Evolutionary conservation across 2,329 filamentous ascomycete species (phyloP), one percentile per base, ranked within the genome.

Genomic region (Akanthomyces muscarius): DNA sequence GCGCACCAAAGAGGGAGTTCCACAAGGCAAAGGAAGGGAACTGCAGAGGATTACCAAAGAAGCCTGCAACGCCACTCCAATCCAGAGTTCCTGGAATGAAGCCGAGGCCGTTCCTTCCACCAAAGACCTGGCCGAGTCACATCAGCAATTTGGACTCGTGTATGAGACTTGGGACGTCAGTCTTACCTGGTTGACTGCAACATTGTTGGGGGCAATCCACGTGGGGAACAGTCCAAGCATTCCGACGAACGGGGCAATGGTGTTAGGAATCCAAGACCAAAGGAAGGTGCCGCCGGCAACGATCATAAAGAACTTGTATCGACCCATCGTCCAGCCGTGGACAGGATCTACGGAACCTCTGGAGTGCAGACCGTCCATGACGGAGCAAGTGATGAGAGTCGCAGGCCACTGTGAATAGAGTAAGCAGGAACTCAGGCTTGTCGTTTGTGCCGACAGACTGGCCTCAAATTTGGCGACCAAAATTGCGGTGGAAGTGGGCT

Each of bases 331-430:
- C 86, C 86, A 88, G 33, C 85, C 85, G 58, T 82, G 76, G 2
- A 74, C 68, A 2, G 85, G 82, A 64, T 86, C 80, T 0, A 82
- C 78, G 33, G 75, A 72, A 18, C 78, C 78, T 67, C 83, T 81
- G 67, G 89, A 86, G 71, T 90, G 87, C 47, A 90, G 78, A 4
- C 86, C 83, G 69, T 86, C 82, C 71, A 89, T 86, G 38, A 89
- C 78, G 1, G 85, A 80, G 48, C 82, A 80, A 69, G 86, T 89
- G 69, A 87, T 83, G 41, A 86, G 75, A 33, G 82, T 80, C 28
- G 81, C 78, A 1, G 86, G 86, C 85, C 86, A 88, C 53, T 56
- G 41, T 56, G 18, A 38, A 41, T 25, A 56, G 28, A 38, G 51
- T 54, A 18, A 54, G 51, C 6, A 38, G 16, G 7, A 38, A 7